phyloP scores from a whole-genome alignment of 768 basidiomycete genomes.

The Lentinula sp. region DNA sequence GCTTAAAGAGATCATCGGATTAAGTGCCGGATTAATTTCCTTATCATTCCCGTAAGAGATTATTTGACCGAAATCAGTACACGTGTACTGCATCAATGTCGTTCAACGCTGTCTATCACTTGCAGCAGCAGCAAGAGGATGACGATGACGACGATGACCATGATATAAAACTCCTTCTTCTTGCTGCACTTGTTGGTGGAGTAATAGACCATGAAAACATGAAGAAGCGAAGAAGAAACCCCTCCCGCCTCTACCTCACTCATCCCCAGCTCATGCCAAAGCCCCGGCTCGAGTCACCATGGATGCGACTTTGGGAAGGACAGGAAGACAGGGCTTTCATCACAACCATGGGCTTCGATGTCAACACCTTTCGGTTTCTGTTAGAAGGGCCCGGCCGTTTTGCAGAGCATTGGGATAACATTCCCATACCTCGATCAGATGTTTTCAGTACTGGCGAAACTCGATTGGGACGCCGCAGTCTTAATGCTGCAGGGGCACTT shows the following conservation, averaged over 20 bases:
- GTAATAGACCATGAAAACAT: not conserved
- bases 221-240: not conserved
- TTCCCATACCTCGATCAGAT: not conserved
- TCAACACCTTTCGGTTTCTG: constrained; percentile 25
- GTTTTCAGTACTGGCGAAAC: constrained; percentile 10
- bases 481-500: constrained; percentile 35
- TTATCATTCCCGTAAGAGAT: too few species aligned
- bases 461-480: constrained; percentile 19
- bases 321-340: constrained; percentile 17
- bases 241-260: not conserved
- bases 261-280: constrained; percentile 5
- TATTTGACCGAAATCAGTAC: too few species aligned
- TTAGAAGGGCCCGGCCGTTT: constrained; percentile 23
- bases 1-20: too few species aligned
- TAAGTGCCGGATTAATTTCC: too few species aligned
- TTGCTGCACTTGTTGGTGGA: too few species aligned
- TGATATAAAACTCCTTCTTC: too few species aligned
- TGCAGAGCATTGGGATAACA: constrained; percentile 3
- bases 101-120: too few species aligned
- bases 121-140: too few species aligned
- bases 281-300: constrained; percentile 13
- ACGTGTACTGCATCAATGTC: too few species aligned
- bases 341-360: constrained; percentile 23
- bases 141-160: too few species aligned
- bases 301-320: not conserved